Evolutionary conservation across 345 rosid species (phyloP), one percentile per base, ranked within the genome.

Genomic region (Aquilaria malaccensis): DNA sequence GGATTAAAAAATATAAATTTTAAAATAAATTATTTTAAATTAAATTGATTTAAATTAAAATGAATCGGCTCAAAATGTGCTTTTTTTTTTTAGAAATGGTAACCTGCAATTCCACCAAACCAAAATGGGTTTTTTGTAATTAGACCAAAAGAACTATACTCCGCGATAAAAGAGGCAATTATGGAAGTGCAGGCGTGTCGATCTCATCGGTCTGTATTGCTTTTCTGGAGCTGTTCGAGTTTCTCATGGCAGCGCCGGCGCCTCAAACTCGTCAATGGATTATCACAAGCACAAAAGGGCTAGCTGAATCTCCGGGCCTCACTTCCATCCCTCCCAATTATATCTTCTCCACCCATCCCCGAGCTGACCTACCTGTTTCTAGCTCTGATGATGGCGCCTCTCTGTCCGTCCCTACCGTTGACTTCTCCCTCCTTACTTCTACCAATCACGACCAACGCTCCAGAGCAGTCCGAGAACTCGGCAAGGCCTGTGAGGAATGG

Each of bases 401-500:
- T 37, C 43, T 3, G 7, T 37, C 77, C 10, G 68, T 85, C 68
- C 90, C 87, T 15, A 55, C 63, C 70, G 69, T 85, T 22, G 86
- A 82, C 56, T 82, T 64, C 65, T 80, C 87, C 41, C 56, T 76
- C 31, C 79, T 85, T 22, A 32, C 55, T 58, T 77, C 83, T 2
- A 51, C 37, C 41, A 4, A 11, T 56, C 82, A 79, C 6, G 52
- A 65, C 11, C 68, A 73, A 57, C 71, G 79, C 13, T 73, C 64
- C 50, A 61, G 66, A 54, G 51, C 33, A 30, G 45, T 82, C 62
- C 68, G 48, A 6, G 70, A 80, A 2, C 77, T 85, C 10, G 81
- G 73, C 53, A 72, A 69, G 55, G 91, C 87, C 56, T 85, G 91
- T 37, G 71, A 60, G 22, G 80, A 79, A 7, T 84, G 81, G 89